A percentile compares a stretch with the other conserved stretches of the same genome.
These are phyloP conservation scores for Agrocybe praecox DNA, from an alignment of 768 basidiomycete genomes.

Conservation along the genomic window DNA sequence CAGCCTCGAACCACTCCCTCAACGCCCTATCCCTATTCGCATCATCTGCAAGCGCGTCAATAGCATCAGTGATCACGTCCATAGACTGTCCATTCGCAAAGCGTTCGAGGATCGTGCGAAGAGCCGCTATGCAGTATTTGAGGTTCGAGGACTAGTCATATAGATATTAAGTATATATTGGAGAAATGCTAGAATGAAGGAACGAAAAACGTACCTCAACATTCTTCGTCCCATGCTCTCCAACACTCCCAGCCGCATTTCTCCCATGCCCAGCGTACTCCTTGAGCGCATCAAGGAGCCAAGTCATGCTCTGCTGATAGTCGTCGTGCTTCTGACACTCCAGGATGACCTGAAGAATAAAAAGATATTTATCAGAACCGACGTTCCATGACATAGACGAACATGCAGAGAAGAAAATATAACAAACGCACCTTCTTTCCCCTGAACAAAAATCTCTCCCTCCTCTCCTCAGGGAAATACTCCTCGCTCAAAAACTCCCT, in stretches of 20 bases:
- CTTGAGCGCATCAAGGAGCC: slow-evolving; percentile 66
- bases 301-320: slow-evolving; percentile 81
- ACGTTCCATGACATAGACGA: background rate
- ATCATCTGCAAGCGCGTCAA: slow-evolving; percentile 74
- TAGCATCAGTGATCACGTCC: slow-evolving; percentile 67
- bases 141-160: slow-evolving; percentile 61
- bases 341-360: slow-evolving; percentile 60
- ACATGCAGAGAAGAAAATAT: background rate
- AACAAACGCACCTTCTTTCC: slow-evolving; percentile 75
- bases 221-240: slow-evolving; percentile 18
- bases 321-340: slow-evolving; percentile 93
- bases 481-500: slow-evolving; percentile 78
- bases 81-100: slow-evolving; percentile 81
- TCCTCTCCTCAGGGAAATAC: slow-evolving; percentile 87
- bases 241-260: slow-evolving; percentile 20
- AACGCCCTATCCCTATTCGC: slow-evolving; percentile 75
- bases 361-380: background rate
- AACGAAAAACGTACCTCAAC: slow-evolving; percentile 28
- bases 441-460: slow-evolving; percentile 92
- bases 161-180: no score
- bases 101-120: slow-evolving; percentile 85
- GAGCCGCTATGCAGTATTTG: slow-evolving; percentile 56
- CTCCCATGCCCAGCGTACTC: slow-evolving; percentile 62
- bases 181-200: no score
- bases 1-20: slow-evolving; percentile 66